Evolutionary conservation across 257 asterid genomes (phyloP).

Genomic region (Salvia splendens): DNA sequence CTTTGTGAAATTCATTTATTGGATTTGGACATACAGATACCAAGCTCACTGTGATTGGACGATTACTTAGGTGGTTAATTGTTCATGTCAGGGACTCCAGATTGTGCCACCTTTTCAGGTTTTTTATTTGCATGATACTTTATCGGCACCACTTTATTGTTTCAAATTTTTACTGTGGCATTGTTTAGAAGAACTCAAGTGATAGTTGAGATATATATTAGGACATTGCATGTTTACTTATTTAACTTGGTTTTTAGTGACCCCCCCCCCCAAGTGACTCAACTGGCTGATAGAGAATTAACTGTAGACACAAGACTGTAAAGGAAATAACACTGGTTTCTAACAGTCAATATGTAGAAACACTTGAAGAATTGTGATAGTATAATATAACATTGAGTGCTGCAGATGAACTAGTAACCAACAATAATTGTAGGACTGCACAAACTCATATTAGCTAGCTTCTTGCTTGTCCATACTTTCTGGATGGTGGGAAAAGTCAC

Average conservation of each 20-base stretch:
- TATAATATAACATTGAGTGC: too few species aligned
- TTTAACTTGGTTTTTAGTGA: constrained; percentile 6
- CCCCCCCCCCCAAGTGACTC: constrained; percentile 6
- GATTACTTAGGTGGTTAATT: constrained; percentile 11
- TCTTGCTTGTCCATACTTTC: too few species aligned
- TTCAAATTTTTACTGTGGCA: background rate
- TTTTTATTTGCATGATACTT: background rate
- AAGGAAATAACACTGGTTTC: too few species aligned
- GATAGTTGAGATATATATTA: too few species aligned
- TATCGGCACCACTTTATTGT: too few species aligned
- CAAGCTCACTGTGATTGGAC: background rate
- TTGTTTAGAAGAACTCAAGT: background rate
- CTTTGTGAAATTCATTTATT: constrained; percentile 18
- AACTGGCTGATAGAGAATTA: constrained; percentile 5
- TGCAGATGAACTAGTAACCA: too few species aligned
- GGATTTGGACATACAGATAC: constrained; percentile 16
- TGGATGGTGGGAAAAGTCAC: too few species aligned
- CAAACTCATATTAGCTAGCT: too few species aligned
- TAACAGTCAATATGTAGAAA: background rate
- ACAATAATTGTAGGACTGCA: too few species aligned
- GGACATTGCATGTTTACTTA: too few species aligned
- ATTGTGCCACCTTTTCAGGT: constrained; percentile 20
- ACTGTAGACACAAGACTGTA: constrained; percentile 9
- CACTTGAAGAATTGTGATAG: background rate
- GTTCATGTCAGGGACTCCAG: constrained; percentile 5